These are phyloP conservation scores for Mucor racemosus DNA, from an alignment of 371 early-diverging fungal species.

Conservation along the genomic window DNA sequence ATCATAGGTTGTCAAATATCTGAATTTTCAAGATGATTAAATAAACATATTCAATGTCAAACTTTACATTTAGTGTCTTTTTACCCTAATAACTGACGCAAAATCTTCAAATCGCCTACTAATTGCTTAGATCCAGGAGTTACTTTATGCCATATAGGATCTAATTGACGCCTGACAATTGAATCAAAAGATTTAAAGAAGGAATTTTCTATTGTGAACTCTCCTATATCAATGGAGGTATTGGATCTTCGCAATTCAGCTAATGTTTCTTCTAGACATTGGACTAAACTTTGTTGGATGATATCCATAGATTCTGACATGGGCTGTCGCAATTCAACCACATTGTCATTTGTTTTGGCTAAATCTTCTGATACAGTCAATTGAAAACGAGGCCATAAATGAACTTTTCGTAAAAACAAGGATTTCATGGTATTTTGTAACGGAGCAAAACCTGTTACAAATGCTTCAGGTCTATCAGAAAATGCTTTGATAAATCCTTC, in stretches of 20 bases:
- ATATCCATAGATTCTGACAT: constrained; percentile 80
- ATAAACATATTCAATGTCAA: too few species aligned
- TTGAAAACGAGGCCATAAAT: constrained; percentile 94
- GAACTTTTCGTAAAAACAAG: constrained; percentile 80
- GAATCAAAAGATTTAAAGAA: constrained; percentile 84
- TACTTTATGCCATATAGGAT: constrained; percentile 90
- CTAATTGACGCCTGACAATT: constrained; percentile 75
- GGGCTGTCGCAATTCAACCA: constrained; percentile 84
- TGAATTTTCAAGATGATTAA: constrained; percentile 3
- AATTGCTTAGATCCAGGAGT: constrained; percentile 75
- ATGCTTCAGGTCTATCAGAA: constrained; percentile 85
- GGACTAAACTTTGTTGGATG: constrained; percentile 85
- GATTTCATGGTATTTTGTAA: constrained; percentile 84
- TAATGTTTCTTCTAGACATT: constrained; percentile 84
- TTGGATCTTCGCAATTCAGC: constrained; percentile 77
- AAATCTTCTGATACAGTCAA: constrained; percentile 68
- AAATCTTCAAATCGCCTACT: constrained; percentile 72
- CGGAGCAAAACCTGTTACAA: constrained; percentile 79
- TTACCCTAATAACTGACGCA: constrained; percentile 74
- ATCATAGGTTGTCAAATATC: constrained; percentile 84
- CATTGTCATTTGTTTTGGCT: constrained; percentile 57
- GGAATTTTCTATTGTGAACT: constrained; percentile 85
- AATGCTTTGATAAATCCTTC: constrained; percentile 94
- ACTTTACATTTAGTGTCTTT: too few species aligned
- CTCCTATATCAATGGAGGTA: constrained; percentile 76